phyloP scores from a whole-genome alignment of 2,329 filamentous ascomycete species.

The Pochonia chlamydosporia region DNA sequence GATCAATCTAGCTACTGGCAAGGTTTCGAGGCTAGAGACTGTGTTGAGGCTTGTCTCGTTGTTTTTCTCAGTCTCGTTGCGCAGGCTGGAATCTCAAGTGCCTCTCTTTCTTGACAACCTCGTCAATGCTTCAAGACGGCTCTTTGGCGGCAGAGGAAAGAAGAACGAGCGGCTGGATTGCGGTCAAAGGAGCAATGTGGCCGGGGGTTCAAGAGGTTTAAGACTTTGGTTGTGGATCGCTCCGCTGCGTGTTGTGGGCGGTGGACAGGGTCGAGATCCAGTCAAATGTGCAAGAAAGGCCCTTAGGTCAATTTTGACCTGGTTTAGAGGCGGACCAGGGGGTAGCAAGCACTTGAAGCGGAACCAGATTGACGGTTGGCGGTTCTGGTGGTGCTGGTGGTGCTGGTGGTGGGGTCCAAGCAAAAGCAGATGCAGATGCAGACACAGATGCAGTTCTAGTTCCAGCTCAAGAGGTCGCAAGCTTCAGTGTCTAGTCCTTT shows the following conservation, averaged over 20 bases:
- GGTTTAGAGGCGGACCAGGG: neutral
- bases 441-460: no score
- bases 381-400: no score
- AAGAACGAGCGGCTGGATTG: conserved; percentile 6
- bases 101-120: neutral
- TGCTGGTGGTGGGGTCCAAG: no score
- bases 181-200: neutral
- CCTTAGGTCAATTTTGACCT: neutral
- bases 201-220: neutral
- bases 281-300: neutral
- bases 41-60: neutral
- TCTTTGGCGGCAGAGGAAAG: neutral
- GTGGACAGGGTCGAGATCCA: conserved; percentile 1
- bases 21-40: neutral
- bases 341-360: neutral
- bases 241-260: conserved; percentile 4
- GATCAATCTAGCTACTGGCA: neutral
- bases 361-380: no score
- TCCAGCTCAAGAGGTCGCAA: no score
- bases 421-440: no score
- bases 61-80: neutral
- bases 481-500: no score
- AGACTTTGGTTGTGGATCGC: conserved; percentile 6
- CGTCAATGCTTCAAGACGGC: neutral
- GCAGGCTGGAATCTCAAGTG: neutral